Conservation (phyloP, 2,329 filamentous ascomycete species). For the Aspergillaceae sp. region DNA sequence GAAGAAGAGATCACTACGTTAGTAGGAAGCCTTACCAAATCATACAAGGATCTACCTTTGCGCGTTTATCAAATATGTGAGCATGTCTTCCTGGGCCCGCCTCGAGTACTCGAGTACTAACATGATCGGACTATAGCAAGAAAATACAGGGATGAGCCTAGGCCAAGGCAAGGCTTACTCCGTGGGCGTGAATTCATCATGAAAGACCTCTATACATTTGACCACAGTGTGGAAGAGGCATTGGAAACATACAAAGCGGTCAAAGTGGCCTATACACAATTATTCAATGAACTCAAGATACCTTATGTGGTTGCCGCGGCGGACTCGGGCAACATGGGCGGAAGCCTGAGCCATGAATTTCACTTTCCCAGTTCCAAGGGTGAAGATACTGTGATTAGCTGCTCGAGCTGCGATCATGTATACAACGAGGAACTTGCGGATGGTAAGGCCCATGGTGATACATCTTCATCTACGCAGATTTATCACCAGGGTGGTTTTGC, state of each 20-base stretch:
- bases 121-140: constrained; percentile 46
- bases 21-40: constrained; percentile 63
- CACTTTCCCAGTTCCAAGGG: constrained; percentile 72
- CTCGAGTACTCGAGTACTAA: not conserved
- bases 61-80: constrained; percentile 82
- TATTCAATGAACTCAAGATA: constrained; percentile 76
- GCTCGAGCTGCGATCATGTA: constrained; percentile 62
- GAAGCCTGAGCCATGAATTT: constrained; percentile 87
- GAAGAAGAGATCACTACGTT: constrained; percentile 91
- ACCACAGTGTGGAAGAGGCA: constrained; percentile 58
- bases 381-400: constrained; percentile 77
- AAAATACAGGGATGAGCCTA: constrained; percentile 88
- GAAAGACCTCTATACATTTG: constrained; percentile 98
- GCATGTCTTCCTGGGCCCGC: constrained; percentile 13
- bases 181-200: constrained; percentile 88
- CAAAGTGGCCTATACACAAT: constrained; percentile 59
- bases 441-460: constrained; percentile 21
- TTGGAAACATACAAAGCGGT: constrained; percentile 73
- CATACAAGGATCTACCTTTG: constrained; percentile 78
- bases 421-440: constrained; percentile 82
- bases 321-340: constrained; percentile 94
- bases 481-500: constrained; percentile 14
- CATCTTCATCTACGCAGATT: not conserved
- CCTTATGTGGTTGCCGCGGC: constrained; percentile 80
- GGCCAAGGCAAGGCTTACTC: constrained; percentile 79